Evolutionary conservation across 2,329 filamentous ascomycete species (phyloP), one percentile per base, ranked within the genome.

Genomic region (Verruconis gallopava): DNA sequence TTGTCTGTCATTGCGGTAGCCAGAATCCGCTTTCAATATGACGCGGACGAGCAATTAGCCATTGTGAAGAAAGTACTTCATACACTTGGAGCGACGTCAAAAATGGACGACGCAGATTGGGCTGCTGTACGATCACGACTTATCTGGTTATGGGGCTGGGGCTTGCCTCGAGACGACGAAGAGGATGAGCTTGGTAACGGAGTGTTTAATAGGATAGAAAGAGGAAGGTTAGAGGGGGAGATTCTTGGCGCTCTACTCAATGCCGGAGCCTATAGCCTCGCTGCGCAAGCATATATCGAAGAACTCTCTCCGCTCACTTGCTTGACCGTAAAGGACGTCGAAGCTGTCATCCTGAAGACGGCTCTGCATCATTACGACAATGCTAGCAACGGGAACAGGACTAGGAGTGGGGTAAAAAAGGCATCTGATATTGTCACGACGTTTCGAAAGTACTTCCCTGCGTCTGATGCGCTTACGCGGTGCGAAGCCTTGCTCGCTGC

Each of bases 311-410:
- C 61, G 2, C 63, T 73, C 14, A 59, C 56, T 3, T 69, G 71
- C 3, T 62, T 84, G 3, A 52, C 68, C 2, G 52, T 55, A 2
- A 58, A 68, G 3, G 56, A 68, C 4, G 60, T 85, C 1, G 72
- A 76, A 52, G 68, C 75, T 3, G 73, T 75, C 1, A 65, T 85
- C 5, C 63, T 82, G 33, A 66, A 67, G 1, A 68, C 76, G 37
- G 79, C 79, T 1, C 71, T 86, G 63, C 68, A 73, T 42, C 73
- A 79, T 3, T 91, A 86, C 53, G 84, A 91, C 53, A 84, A 84
- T 53, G 83, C 84, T 3, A 83, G 80, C 17, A 91, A 91, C 52
- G 81, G 81, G 1, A 86, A 89, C 51, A 75, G 75, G 43, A 82
- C 73, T 2, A 71, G 83, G 49, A 84, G 84, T 13, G 80, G 80